Conservation (phyloP, 163 green algal species). For the Volvox carteri region DNA sequence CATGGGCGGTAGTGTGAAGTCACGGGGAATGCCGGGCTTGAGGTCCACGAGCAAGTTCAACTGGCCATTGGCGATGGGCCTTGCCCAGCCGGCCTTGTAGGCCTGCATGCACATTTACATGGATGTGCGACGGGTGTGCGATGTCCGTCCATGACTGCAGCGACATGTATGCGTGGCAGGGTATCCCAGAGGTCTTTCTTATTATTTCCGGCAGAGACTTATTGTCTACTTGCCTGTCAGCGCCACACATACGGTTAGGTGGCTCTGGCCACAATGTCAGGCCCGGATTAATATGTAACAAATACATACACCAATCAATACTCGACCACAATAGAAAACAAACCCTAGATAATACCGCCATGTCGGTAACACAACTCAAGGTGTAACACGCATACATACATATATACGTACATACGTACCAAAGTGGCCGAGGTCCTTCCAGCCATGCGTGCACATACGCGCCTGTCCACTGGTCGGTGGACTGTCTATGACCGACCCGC, state of each 20-base stretch:
- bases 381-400: not conserved
- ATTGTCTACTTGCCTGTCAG: not conserved
- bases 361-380: too few species aligned
- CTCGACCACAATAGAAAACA: too few species aligned
- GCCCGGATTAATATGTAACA: too few species aligned
- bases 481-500: too few species aligned
- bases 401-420: not conserved
- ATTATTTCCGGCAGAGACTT: not conserved
- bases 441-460: too few species aligned
- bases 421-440: too few species aligned
- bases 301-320: too few species aligned
- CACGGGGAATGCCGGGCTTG: not conserved
- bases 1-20: not conserved
- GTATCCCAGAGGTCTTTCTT: not conserved
- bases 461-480: too few species aligned
- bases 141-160: not conserved
- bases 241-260: not conserved
- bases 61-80: not conserved
- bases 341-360: too few species aligned
- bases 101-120: not conserved
- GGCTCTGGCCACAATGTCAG: not conserved
- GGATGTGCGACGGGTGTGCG: not conserved
- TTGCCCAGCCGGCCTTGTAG: conserved; percentile 40
- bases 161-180: not conserved
- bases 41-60: not conserved